These are phyloP conservation scores for Clitopilus hobsonii DNA, from an alignment of 768 basidiomycete genomes.

Conservation along the genomic window DNA sequence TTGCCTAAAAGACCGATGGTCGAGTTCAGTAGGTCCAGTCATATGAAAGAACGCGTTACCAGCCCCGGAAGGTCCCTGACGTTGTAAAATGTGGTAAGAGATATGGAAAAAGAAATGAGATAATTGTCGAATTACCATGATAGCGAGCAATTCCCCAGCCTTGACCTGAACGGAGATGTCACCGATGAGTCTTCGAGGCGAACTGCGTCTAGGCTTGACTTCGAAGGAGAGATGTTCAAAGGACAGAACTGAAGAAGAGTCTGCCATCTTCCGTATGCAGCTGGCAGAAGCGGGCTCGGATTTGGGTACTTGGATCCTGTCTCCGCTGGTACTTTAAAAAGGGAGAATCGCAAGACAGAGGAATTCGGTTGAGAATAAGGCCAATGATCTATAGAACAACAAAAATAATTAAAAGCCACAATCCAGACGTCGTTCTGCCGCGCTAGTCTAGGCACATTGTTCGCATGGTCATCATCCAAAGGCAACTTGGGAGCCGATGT, in stretches of 20 bases:
- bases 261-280: too few species aligned
- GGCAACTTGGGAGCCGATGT: too few species aligned
- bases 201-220: not conserved
- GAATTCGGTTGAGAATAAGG: too few species aligned
- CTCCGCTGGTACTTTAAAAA: too few species aligned
- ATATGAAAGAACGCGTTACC: constrained; percentile 18
- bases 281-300: too few species aligned
- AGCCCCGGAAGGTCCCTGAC: constrained; percentile 42
- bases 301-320: too few species aligned
- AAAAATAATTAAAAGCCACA: too few species aligned
- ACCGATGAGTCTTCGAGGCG: constrained; percentile 21
- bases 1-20: constrained; percentile 23
- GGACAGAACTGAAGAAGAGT: not conserved
- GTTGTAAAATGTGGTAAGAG: not conserved
- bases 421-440: too few species aligned
- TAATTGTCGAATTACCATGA: constrained; percentile 30
- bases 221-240: not conserved
- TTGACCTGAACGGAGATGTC: constrained; percentile 33
- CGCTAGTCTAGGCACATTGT: too few species aligned
- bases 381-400: too few species aligned
- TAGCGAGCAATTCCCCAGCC: constrained; percentile 35
- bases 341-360: too few species aligned
- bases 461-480: too few species aligned
- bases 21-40: not conserved
- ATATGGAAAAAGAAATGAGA: not conserved